Percentiles rank a stretch among this genome's conserved stretches.
These are phyloP conservation scores for Paracamarosporium sp. DNA, from an alignment of 2,329 filamentous ascomycete genomes.

Conservation along the genomic window DNA sequence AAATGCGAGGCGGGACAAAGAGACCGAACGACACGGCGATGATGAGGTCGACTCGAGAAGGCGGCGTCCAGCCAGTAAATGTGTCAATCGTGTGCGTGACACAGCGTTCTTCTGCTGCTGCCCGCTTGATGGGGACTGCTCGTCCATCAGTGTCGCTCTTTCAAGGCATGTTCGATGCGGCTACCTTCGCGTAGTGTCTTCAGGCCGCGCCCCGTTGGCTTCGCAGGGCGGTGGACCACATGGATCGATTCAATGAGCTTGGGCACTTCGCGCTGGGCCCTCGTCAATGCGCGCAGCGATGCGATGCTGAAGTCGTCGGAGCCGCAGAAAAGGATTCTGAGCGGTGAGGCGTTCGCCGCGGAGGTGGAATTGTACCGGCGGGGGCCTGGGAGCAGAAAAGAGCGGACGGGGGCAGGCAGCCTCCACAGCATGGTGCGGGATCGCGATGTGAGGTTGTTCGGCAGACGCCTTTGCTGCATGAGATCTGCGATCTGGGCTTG, in stretches of 20 bases:
- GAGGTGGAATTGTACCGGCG: slow-evolving; percentile 19
- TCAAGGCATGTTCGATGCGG: slow-evolving; percentile 15
- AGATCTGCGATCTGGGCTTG: slow-evolving; percentile 13
- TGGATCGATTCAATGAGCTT: slow-evolving; percentile 70
- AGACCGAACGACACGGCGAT: slow-evolving; percentile 94
- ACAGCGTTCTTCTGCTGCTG: slow-evolving; percentile 66
- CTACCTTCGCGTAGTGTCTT: slow-evolving; percentile 72
- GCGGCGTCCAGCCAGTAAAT: slow-evolving; percentile 76
- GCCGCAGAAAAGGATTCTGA: slow-evolving; percentile 91
- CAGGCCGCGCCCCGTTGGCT: slow-evolving; percentile 76
- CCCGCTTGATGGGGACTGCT: slow-evolving; percentile 74
- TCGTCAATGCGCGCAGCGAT: slow-evolving; percentile 73
- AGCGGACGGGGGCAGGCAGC: slow-evolving; percentile 30
- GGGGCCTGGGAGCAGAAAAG: slow-evolving; percentile 12
- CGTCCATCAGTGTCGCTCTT: neutral
- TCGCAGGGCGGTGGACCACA: slow-evolving; percentile 82
- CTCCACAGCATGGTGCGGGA: slow-evolving; percentile 28
- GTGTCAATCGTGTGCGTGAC: slow-evolving; percentile 79
- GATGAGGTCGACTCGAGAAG: slow-evolving; percentile 69
- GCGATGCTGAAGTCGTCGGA: slow-evolving; percentile 88
- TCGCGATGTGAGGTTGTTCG: slow-evolving; percentile 6
- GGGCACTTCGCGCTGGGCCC: slow-evolving; percentile 57
- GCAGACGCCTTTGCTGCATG: neutral
- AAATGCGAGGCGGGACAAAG: slow-evolving; percentile 79
- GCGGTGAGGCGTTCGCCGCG: slow-evolving; percentile 51